Evolutionary conservation across 2,329 filamentous ascomycete genomes (phyloP), one percentile per base, ranked within the genome.

Genomic region (Cercospora beticola): DNA sequence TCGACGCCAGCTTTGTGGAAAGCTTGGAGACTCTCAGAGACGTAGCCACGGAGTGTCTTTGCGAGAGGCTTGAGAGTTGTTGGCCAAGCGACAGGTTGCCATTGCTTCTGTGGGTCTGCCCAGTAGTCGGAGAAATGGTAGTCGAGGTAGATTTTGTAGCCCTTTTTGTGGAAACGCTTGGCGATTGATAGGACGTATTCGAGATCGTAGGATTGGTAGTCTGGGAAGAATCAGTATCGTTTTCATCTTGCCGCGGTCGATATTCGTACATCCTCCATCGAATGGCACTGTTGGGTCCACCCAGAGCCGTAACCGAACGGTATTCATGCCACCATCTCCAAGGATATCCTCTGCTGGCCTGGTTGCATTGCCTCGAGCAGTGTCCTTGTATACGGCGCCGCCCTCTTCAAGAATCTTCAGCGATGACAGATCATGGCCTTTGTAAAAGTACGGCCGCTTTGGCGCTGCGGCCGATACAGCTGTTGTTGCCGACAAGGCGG

Each of bases 341-440:
- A 79, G 74, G 57, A 80, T 79, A 33, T 77, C 76, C 61, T 79
- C 78, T 8, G 73, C 76, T 14, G 75, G 73, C 31, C 80, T 70
- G 1, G 80, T 82, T 23, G 65, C 64, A 65, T 83, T 82, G 61
- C 76, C 63, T 1, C 73, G 70, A 18, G 71, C 66, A n/a, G 78
- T 78, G 62, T 82, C 81, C 70, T 79, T 78, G 74, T 77, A 83
- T 12, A 78, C 73, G 4, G 71, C 75, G 4, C 79, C 79, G 4
- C 74, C 76, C 30, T 79, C 75, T 72, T 81, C 79, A 14, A 78
- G 66, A 52, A 78, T 79, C 52, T 76, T 74, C 8, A 82, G 70
- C 0, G 79, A 82, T 18, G 78, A 80, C 2, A 82, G 73, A 65
- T 82, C 81, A 70, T 79, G 77, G 18, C 81, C 80, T 70, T 80